Percentiles rank a stretch among this genome's conserved stretches.
phyloP scores from a whole-genome alignment of 495 filamentous ascomycete genomes.

The Hypoxylon trugodes region DNA sequence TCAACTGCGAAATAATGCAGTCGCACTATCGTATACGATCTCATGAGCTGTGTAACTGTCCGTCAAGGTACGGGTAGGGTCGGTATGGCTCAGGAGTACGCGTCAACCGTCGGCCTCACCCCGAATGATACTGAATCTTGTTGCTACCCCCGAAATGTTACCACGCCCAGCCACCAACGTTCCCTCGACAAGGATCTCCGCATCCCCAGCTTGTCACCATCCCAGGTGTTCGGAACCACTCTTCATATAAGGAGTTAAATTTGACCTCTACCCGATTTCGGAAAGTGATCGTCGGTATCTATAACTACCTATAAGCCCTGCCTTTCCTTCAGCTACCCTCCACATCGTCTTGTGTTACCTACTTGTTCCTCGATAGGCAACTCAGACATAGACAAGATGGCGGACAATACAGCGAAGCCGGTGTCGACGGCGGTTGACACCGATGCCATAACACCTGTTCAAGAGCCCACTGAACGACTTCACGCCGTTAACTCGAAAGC shows the following conservation, averaged over 20 bases:
- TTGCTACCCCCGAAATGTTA: slow-evolving; percentile 8
- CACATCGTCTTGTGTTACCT: neutral
- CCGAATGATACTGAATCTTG: neutral
- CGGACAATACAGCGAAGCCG: slow-evolving; percentile 13
- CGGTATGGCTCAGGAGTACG: too few species aligned
- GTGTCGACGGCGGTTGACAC: slow-evolving; percentile 11
- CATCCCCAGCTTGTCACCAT: slow-evolving; percentile 26
- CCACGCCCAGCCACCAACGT: slow-evolving; percentile 19
- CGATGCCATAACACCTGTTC: slow-evolving; percentile 40
- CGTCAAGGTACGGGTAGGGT: neutral
- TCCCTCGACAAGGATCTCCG: slow-evolving; percentile 33
- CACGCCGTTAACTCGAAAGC: slow-evolving; percentile 27
- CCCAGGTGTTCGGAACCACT: slow-evolving; percentile 31
- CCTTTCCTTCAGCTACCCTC: neutral
- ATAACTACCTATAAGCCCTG: neutral
- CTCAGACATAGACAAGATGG: slow-evolving; percentile 18
- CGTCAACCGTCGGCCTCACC: neutral
- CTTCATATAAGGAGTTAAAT: slow-evolving; percentile 24
- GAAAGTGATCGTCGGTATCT: neutral
- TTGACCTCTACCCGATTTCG: neutral
- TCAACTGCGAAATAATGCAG: neutral
- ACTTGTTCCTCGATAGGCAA: neutral
- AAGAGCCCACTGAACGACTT: slow-evolving; percentile 32
- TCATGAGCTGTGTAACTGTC: neutral
- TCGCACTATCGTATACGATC: neutral